Evolutionary conservation across 768 basidiomycete species (phyloP), one percentile per base, ranked within the genome.

Genomic region (Collybia sordida): DNA sequence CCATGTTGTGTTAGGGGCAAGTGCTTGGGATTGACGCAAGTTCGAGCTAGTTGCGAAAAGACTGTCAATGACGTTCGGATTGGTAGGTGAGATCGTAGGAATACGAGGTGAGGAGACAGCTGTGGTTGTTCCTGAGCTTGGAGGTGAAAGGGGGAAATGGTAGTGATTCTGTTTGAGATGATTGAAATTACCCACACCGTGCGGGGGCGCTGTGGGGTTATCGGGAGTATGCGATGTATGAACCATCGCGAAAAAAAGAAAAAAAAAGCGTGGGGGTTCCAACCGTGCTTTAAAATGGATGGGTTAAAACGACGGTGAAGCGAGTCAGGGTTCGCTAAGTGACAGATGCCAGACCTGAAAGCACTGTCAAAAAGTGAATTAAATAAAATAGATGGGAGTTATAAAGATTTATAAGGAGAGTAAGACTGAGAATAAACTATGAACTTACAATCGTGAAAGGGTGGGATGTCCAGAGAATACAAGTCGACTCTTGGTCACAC

Each of bases 91-190:
- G 25, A 64, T 55, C 8, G 64, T 52, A 23, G 62, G 55, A 5
- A 69, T 51, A 27, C 61, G 62, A 45, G 73, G 71, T 1, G 77
- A 75, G 40, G 76, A 68, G 23, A 62, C 58, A 4, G 72, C 71
- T 12, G 74, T 73, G 34, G 63, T 61, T 23, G 72, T 59, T 22
- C 72, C 68, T 25, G 79, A 77, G 48, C 66, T 72, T 7, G 78
- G 70, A 24, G 78, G 77, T n/a, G 78, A 77, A 39, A 74, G 66
- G 1, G 76, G 77, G 52, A 77, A 78, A 36, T 55, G 65, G 52
- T 68, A 69, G n/a, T 57, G 60, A 15, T 56, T 57, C n/a, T 66
- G 59, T 52, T 53, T 63, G 9, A 46, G 27, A 18, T 49, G 56
- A 44, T 51, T 61, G 28, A 52, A 48, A 42, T 69, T 64, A 41